Base-by-base conservation (phyloP, 345 rosid genomes). In the Moringa oleifera region DNA sequence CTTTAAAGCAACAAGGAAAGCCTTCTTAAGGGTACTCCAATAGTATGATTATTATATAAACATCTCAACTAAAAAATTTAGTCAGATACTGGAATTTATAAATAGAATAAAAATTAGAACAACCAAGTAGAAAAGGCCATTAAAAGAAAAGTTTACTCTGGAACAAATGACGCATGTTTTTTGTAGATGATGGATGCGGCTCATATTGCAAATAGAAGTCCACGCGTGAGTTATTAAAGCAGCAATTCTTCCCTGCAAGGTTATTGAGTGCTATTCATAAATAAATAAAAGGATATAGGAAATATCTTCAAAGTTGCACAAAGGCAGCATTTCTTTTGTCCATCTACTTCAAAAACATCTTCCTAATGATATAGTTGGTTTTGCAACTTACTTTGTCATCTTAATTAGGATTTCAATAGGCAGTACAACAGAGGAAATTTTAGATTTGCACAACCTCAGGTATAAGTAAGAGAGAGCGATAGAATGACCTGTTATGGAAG, bases 121-220 rank as follows among this genome's bases (percentile, higher is more conserved):
- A 41, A 25, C 41, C 20, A 2, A 22, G 36, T 55, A 58, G 37
- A 22, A 23, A 21, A 12, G 16, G n/a, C 18, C 25, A 18, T 52
- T 18, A 51, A 58, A 20, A 7, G 58, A 5, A 60, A 61, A 68
- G 57, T 82, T 63, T 81, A 90, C 97, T 90, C 77, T 93, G 92
- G 75, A 88, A 93, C 73, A 90, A 91, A 80, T 93, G 98, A 57
- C 85, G 86, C 54, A 93, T 25, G 70, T 93, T 93, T 81, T 90
- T 93, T 0, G 81, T 71, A 23, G 98, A 93, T 49, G 97, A 83
- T 22, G 98, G 92, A 57, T 93, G 96, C 68, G 98, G 98, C 65
- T 90, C 97, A 55, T 83, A 88, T 20, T 83, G 82, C 53, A 93
- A 75, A 72, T 86, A 88, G 72, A 73, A 76, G 47, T 86, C 85